Base-by-base conservation (phyloP, 1,284 basidiomycete species). In the Trametes pubescens region DNA sequence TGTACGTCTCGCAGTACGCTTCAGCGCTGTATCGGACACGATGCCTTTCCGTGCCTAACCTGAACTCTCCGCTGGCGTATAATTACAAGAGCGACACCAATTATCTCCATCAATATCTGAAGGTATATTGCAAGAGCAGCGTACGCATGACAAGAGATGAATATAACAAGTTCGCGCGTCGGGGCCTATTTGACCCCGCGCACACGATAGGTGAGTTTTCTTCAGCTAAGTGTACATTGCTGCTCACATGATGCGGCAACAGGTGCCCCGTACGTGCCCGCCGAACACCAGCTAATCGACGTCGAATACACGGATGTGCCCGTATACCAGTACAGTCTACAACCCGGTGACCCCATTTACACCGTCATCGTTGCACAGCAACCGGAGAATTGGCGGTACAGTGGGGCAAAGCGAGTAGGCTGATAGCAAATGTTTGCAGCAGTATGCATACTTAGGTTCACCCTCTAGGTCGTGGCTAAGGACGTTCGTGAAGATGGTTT, bases 71-170 rank as follows among this genome's bases (percentile, higher is more conserved):
- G 2, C 26, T 55, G 4, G 24, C 22, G 2, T 55, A 55, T 40
- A 55, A 55, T 24, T 55, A 55, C 11, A 44, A 26, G 6, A 55
- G 53, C 16, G 40, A 44, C 43, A 38, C 26, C 14, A 44, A 55
- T 40, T 55, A 44, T 16, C 38, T 43, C 4, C 29, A 32, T 14
- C 38, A 29, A 10, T 55, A 44, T 11, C 16, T 46, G 6, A 22
- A 14, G 3, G 53, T 55, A 5, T 55, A 18, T 24, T 40, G 53
- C 26, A 55, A 55, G 24, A 43, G 13, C 6, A 16, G 3, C 1
- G 29, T 55, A 9, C 40, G 53, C 14, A 55, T 55, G 53, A 8
- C 38, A 0, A 38, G 43, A 3, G 38, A 55, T 1, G 40, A 55
- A 11, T 55, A 54, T 37, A 54, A 54, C 52, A 6, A 22, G 2